Conservation (phyloP, 495 filamentous ascomycete genomes). For the Penicillium subrubescens region DNA sequence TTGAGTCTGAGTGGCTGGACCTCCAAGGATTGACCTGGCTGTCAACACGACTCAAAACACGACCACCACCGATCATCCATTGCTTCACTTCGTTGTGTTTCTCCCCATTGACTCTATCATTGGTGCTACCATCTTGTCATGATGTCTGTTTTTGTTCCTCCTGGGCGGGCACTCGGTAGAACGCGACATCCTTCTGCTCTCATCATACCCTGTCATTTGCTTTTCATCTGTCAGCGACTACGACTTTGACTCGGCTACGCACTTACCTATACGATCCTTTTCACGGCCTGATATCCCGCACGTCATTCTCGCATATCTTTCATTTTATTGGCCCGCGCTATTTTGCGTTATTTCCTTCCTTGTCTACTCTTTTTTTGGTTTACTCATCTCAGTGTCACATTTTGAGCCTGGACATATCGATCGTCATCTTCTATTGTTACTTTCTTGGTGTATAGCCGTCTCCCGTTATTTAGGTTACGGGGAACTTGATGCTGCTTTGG, state of each 20-base stretch:
- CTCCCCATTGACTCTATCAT: conserved; percentile 17
- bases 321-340: conserved; percentile 1
- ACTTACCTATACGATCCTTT: conserved; percentile 29
- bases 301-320: conserved; percentile 10
- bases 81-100: conserved; percentile 20
- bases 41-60: conserved; percentile 43
- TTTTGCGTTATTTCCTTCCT: conserved; percentile 3
- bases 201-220: conserved; percentile 25
- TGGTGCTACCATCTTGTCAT: conserved; percentile 17
- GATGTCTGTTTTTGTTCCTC: conserved; percentile 15
- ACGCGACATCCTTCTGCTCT: conserved; percentile 5
- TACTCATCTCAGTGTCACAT: conserved; percentile 13
- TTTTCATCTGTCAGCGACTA: conserved; percentile 21
- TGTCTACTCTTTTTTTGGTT: background rate
- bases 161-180: conserved; percentile 30
- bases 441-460: background rate
- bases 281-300: conserved; percentile 25
- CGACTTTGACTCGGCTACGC: conserved; percentile 25
- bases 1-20: conserved; percentile 46
- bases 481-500: background rate
- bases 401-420: conserved; percentile 29
- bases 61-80: conserved; percentile 11
- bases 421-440: conserved; percentile 19
- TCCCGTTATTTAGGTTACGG: background rate
- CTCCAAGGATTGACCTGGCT: conserved; percentile 47